phyloP scores from a whole-genome alignment of 2,329 filamentous ascomycete genomes.

The Neospermospora avenae region DNA sequence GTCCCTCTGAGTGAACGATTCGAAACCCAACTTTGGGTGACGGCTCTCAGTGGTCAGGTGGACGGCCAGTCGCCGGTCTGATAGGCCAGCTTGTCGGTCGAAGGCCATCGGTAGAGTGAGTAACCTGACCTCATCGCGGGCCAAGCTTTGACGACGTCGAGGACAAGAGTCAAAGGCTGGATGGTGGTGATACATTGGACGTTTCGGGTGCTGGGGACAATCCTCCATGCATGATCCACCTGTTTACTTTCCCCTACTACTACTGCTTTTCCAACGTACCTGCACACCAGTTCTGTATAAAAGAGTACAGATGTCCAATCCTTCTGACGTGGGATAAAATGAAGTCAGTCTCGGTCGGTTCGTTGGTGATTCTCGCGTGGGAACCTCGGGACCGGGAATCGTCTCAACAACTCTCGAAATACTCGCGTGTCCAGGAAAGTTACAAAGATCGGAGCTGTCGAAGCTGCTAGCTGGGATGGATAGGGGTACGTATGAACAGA shows the following conservation, averaged over 20 bases:
- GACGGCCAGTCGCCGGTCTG: conserved; percentile 4
- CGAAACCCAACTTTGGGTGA: conserved; percentile 17
- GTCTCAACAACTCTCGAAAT: conserved; percentile 9
- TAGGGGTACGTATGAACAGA: not conserved
- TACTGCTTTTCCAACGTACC: not conserved
- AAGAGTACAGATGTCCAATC: conserved; percentile 8
- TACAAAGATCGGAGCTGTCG: conserved; percentile 15
- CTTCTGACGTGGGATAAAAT: conserved; percentile 6
- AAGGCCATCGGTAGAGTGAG: conserved; percentile 1
- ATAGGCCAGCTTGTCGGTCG: conserved; percentile 4
- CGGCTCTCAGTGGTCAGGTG: conserved; percentile 12
- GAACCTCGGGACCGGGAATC: not conserved
- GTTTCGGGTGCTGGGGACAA: conserved; percentile 32
- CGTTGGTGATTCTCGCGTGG: conserved; percentile 4
- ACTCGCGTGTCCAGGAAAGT: not conserved
- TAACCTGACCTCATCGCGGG: conserved; percentile 7
- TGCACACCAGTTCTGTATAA: not conserved
- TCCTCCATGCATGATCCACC: conserved; percentile 28
- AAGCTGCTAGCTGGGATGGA: conserved; percentile 7
- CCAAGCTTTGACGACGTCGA: not conserved
- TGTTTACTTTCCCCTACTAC: not conserved
- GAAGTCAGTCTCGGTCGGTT: not conserved
- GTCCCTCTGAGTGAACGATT: conserved; percentile 9
- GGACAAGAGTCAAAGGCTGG: conserved; percentile 16
- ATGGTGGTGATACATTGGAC: conserved; percentile 32